Evolutionary conservation across 2,329 filamentous ascomycete species (phyloP).

Genomic region (Ophiostoma piceae): DNA sequence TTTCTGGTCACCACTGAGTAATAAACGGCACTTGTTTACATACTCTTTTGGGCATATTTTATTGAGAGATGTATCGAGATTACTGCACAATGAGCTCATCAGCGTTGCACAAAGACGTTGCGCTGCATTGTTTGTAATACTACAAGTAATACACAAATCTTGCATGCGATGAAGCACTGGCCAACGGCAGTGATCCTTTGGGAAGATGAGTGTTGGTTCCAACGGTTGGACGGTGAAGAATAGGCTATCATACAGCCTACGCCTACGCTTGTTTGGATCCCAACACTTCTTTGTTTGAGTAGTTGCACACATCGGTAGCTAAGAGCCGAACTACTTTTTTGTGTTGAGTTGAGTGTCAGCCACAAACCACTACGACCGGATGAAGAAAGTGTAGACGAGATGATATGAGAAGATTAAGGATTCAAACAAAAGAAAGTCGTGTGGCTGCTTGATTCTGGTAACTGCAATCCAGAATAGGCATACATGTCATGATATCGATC

Average conservation of each 20-base stretch:
- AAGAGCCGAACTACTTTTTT: neutral
- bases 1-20: neutral
- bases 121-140: neutral
- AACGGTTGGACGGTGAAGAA: too few species aligned
- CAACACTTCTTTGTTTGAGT: too few species aligned
- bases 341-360: too few species aligned
- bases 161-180: neutral
- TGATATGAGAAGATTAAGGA: too few species aligned
- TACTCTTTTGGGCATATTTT: constrained; percentile 8
- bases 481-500: neutral
- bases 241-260: too few species aligned
- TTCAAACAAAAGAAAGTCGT: too few species aligned
- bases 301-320: neutral
- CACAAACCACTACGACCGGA: neutral
- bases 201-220: too few species aligned
- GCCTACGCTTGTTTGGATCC: too few species aligned
- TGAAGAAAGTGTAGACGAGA: constrained; percentile 1
- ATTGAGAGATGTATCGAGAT: too few species aligned
- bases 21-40: neutral
- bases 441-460: neutral
- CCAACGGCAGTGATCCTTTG: neutral
- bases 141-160: neutral
- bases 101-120: constrained; percentile 6
- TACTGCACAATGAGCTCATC: neutral
- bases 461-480: neutral